Base-by-base conservation (phyloP, 768 basidiomycete species). In the Lactarius psammicola region DNA sequence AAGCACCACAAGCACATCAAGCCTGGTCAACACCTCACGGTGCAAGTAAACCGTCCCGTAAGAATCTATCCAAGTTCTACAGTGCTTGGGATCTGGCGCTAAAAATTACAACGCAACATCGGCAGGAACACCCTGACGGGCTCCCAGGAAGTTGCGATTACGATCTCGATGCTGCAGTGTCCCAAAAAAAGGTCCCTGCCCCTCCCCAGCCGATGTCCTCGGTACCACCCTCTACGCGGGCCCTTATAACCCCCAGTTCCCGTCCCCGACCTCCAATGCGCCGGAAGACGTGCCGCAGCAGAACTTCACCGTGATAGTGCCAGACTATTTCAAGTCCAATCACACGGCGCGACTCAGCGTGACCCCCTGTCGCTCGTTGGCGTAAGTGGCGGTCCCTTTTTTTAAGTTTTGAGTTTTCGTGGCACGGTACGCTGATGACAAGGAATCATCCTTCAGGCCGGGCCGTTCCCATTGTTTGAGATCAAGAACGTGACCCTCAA, bases 11-110 rank as follows among this genome's bases (percentile, higher is more conserved):
- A 67, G 8, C 67, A 62, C 1, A 66, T 79, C 44, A 65, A 55
- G 3, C 62, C 75, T 15, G 77, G 77, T 1, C 54, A 64, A 46
- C 71, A 69, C 34, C 63, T 80, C 58, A 77, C 72, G 13, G 78
- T 79, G 38, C 71, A 78, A 46, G 71, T 80, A 42, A 71, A 74
- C 59, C 68, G 72, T 15, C 78, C 78, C 0, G 77, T 79, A 66
- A 38, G 33, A 57, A 54, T 13, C 20, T 6, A 0, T 3, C 31
- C 46, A 1, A 44, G 46, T 23, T 56, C 20, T 34, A 17, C 58
- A 5, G 26, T 15, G 54, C 26, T 33, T 49, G 30, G 13, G 10
- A n/a, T n/a, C n/a, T n/a, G 20, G 53, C 53, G 15, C 20, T 53
- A 18, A 49, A 13, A 13, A n/a, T n/a, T 26, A 42, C 9, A 26